Conservation (phyloP, 345 rosid species). For the Citrus unshiu region DNA sequence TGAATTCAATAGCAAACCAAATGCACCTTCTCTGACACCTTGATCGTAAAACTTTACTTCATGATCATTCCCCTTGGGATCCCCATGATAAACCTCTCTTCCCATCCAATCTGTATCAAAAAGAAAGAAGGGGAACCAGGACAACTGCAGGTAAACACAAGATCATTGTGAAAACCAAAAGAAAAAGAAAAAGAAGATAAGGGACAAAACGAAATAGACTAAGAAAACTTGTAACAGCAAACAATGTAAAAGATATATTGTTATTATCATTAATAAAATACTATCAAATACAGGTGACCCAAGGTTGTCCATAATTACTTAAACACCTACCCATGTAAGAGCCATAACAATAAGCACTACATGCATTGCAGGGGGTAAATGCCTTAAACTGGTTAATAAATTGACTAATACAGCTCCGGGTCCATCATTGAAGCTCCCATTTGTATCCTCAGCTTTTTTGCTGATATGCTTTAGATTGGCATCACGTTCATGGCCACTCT, state of each 20-base stretch:
- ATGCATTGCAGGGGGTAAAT: constrained; percentile 90
- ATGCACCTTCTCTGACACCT: constrained; percentile 98
- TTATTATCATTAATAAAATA: neutral
- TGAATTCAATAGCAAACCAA: constrained; percentile 98
- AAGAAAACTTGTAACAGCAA: constrained; percentile 1
- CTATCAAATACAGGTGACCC: neutral
- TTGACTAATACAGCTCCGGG: constrained; percentile 93
- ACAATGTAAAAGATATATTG: neutral
- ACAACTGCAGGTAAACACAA: constrained; percentile 55
- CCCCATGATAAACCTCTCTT: constrained; percentile 92
- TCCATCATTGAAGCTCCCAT: constrained; percentile 59
- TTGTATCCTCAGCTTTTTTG: constrained; percentile 36
- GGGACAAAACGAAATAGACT: neutral
- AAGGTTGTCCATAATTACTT: neutral
- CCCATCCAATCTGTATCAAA: constrained; percentile 99
- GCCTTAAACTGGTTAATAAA: constrained; percentile 91
- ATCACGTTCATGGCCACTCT: constrained; percentile 35
- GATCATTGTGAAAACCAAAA: neutral
- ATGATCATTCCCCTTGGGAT: constrained; percentile 62
- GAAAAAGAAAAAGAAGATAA: neutral
- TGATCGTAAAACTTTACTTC: constrained; percentile 62
- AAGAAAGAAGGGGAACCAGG: constrained; percentile 98
- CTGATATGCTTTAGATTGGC: constrained; percentile 29
- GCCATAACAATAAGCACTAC: constrained; percentile 93
- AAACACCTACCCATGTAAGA: constrained; percentile 82